Evolutionary conservation across 768 basidiomycete species (phyloP), one percentile per base, ranked within the genome.

Genomic region (Amanita molliuscula): DNA sequence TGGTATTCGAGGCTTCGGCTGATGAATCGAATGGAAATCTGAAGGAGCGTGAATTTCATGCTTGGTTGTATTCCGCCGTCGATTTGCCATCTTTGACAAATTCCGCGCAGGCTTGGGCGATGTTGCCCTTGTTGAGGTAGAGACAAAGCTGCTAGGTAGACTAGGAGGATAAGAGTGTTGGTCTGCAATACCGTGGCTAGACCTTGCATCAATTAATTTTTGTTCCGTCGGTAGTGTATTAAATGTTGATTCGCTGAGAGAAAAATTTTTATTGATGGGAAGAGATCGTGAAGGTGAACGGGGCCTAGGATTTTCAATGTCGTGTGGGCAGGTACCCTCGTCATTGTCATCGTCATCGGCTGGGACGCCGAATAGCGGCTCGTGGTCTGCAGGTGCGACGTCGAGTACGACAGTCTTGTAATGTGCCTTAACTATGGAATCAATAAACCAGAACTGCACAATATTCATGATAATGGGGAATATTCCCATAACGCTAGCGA

Each of bases 371-470:
- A 86, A 87, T 6, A 89, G 68, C 16, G 87, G 86, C 59, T 85
- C 78, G 46, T 67, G 68, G 53, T 79, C 81, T 2, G 62, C 62
- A 18, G 61, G 54, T 29, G 71, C 67, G 0, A 72, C 43, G 18
- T 70, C 75, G 18, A 76, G 68, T 59, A 3, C 73, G 58, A 7
- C 67, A 55, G 25, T 60, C 56, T 31, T 63, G 59, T 15, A 64
- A 59, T 15, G 65, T 1, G 82, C 83, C 66, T 93, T 93, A 61
- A 93, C 88, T 47, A 93, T 92, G 0, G 88, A 86, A 67, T 96
- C 91, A 51, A 96, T 93, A 45, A 96, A 70, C 82, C 93, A 93
- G 74, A 97, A 97, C 62, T 98, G 95, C 9, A 90, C 57, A 33
- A 91, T 67, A 63, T 92, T 92, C 88, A 90, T 89, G 37, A 82